These are phyloP conservation scores for Nepenthes gracilis DNA, from an alignment of 148 eudicot species.

Conservation along the genomic window DNA sequence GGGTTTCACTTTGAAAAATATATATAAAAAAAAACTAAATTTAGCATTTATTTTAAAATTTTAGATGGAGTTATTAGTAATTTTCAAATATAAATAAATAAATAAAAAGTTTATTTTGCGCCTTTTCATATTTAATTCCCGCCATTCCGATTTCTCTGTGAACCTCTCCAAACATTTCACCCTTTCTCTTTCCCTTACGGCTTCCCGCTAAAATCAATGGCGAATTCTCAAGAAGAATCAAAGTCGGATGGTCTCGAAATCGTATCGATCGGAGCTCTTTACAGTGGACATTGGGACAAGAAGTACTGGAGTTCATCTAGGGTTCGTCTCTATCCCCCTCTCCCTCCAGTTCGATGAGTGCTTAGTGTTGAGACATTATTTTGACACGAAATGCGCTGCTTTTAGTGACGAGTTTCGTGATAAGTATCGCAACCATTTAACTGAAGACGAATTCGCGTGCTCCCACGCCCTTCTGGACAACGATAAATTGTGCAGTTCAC, in stretches of 20 bases:
- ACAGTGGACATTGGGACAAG: slow-evolving; percentile 75
- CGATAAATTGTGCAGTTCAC: no score
- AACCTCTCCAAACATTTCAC: neutral
- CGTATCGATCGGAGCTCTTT: slow-evolving; percentile 56
- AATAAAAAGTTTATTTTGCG: no score
- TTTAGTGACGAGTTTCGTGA: no score
- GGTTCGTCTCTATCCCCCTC: slow-evolving; percentile 32
- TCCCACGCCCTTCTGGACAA: no score
- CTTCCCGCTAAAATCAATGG: slow-evolving; percentile 22
- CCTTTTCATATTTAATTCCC: slow-evolving; percentile 10
- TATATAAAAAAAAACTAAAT: no score
- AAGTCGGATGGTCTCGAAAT: slow-evolving; percentile 68
- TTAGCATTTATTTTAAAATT: no score
- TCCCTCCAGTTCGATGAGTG: neutral
- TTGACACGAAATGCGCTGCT: no score
- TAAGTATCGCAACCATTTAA: no score
- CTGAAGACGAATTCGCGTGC: no score
- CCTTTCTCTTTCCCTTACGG: neutral
- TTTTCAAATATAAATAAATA: no score
- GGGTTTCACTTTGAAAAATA: no score
- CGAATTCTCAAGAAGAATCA: slow-evolving; percentile 20
- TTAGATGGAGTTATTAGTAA: no score
- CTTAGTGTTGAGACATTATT: neutral
- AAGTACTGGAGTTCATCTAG: slow-evolving; percentile 99
- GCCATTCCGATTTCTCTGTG: slow-evolving; percentile 9